Percentiles rank a stretch among this genome's conserved stretches.
Conservation (phyloP, 164 flowering plant species). For the Taxillus chinensis region DNA sequence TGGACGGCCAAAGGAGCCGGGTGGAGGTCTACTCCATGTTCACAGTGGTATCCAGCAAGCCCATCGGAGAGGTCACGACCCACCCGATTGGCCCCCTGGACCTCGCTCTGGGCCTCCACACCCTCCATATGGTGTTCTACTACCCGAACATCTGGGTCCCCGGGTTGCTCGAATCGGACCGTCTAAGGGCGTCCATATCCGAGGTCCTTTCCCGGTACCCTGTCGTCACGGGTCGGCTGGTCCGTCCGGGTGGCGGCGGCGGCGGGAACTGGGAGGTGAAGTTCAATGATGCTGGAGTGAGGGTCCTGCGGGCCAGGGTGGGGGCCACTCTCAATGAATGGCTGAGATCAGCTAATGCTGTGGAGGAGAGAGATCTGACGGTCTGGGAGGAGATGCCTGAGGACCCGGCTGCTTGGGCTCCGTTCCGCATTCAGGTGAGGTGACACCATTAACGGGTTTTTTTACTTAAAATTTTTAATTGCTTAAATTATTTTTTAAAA, state of each 20-base stretch:
- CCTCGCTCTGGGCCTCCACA: constrained; percentile 50
- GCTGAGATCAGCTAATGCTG: constrained; percentile 42
- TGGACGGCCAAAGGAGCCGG: constrained; percentile 2
- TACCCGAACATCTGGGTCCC: constrained; percentile 20
- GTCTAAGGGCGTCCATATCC: constrained; percentile 31
- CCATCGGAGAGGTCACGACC: constrained; percentile 33
- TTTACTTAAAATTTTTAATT: no score
- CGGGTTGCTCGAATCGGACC: constrained; percentile 18
- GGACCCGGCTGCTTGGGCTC: constrained; percentile 57
- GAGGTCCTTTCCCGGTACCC: constrained; percentile 42
- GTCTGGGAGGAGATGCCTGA: constrained; percentile 65
- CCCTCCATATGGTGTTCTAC: constrained; percentile 51
- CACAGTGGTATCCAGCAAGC: constrained; percentile 55
- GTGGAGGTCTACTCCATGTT: constrained; percentile 33
- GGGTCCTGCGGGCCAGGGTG: constrained; percentile 46
- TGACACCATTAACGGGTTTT: no score
- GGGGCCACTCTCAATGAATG: constrained; percentile 51
- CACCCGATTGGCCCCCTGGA: constrained; percentile 40
- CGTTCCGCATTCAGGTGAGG: constrained; percentile 62
- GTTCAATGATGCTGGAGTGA: constrained; percentile 69
- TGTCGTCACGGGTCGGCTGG: constrained; percentile 53
- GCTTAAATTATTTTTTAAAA: no score
- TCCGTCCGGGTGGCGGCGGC: constrained; percentile 16
- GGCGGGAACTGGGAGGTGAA: constrained; percentile 57
- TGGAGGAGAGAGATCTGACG: constrained; percentile 49